Evolutionary conservation across 352 stramenopile species (phyloP), one percentile per base, ranked within the genome.

Genomic region (Blastocystis sp.): DNA sequence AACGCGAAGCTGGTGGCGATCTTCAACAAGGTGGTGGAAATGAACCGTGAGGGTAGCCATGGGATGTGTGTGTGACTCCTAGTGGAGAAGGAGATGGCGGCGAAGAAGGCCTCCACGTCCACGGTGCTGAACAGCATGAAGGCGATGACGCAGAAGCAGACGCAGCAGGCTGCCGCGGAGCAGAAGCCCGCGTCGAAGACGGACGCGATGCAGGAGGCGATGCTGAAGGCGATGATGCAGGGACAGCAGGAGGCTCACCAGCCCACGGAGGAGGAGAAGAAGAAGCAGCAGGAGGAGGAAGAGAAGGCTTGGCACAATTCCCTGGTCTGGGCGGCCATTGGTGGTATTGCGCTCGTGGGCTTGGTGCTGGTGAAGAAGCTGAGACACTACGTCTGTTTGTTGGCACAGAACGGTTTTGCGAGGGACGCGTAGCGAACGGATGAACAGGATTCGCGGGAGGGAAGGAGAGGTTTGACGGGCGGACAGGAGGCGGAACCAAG

Each of bases 21-120:
- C 21, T 59, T 42, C 69, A 79, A 63, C 69, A 79, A 79, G 69
- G 54, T 79, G 7, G 24, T 79, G 14, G 69, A 79, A 40, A 79
- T 79, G 69, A 14, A 24, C 11, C 63, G 62, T 34, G 69, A 79
- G 19, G 48, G 48, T 57, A 14, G 48, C 6, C 6, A 14, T 17
- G 48, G 48, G 6, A 14, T 17, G 14, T 7, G 6, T 1, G 48
- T 14, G 48, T 57, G 14, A 57, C 14, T 57, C 48, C 6, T 57
- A 57, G n/a, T 45, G 10, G n/a, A 42, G 42, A 74, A 45, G 42
- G 43, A n/a, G 64, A 54, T 3, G 19, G 64, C 64, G 34, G 7
- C 24, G 34, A 3, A 74, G 42, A 4, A 19, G 4, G 64, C 64
- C 4, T n/a, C 34, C 4, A 48, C 14, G 6, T 74, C 64, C n/a